A percentile compares a stretch with the other conserved stretches of the same genome.
phyloP scores from a whole-genome alignment of 192 early-diverging fungal genomes.

The Backusella australiensis region DNA sequence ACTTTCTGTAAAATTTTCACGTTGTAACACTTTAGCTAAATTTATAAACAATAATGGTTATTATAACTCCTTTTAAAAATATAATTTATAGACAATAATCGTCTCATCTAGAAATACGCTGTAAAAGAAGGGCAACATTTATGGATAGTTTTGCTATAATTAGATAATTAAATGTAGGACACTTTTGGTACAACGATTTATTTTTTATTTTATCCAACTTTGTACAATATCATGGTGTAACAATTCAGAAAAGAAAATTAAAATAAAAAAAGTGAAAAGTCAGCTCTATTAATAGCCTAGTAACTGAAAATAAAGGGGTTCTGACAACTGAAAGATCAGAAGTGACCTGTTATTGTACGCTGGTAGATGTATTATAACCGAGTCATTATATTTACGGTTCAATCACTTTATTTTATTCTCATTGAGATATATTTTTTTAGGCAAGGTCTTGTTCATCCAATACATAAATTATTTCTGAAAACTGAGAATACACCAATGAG shows the following conservation, averaged over 20 bases:
- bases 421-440: background rate
- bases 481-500: background rate
- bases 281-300: background rate
- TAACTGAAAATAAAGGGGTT: background rate
- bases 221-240: background rate
- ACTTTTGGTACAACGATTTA: background rate
- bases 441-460: background rate
- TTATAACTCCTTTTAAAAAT: constrained; percentile 5
- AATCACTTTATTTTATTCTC: background rate
- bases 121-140: background rate
- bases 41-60: background rate
- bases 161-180: constrained; percentile 4
- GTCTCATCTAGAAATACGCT: background rate
- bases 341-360: background rate
- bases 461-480: background rate
- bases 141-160: constrained; percentile 7
- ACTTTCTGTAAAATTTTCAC: background rate
- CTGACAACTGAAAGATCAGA: background rate
- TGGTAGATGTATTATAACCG: too few relatives aligned
- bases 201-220: background rate
- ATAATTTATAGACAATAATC: background rate
- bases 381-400: background rate
- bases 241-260: background rate
- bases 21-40: background rate
- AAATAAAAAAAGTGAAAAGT: background rate